Evolutionary conservation across 192 early-diverging fungal genomes (phyloP), one percentile per base, ranked within the genome.

Genomic region (Umbelopsis sp.): DNA sequence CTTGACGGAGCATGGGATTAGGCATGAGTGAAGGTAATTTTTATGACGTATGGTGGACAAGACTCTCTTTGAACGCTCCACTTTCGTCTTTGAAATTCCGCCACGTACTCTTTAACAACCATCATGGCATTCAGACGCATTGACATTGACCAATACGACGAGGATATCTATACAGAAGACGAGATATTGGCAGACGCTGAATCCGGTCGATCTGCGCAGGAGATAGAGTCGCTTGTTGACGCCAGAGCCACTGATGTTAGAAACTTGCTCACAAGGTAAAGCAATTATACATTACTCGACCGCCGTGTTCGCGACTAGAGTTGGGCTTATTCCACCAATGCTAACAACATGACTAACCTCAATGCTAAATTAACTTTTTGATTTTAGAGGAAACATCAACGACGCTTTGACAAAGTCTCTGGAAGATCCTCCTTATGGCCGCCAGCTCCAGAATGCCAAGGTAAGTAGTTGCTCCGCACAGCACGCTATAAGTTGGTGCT

Each of bases 371-470:
- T n/a, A n/a, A n/a, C n/a, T n/a, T n/a, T n/a, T n/a, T n/a, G n/a
- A n/a, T n/a, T n/a, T n/a, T n/a, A 86, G 89, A 51, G 89, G 89
- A 18, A 86, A 85, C 75, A 67, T 73, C 23, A 71, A 72, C 11
- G 86, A 82, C 50, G 91, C 92, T 4, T 80, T 93, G 49, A 74
- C 76, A 51, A 80, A 70, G 53, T 82, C 92, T 20, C 80, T 94
- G 47, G 80, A 85, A 52, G 80, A 90, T 49, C 90, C 91, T 21
- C 92, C 92, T n/a, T 92, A 91, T 67, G 90, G 91, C 22, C 80
- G 76, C 22, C 75, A 85, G 22, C 71, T 86, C 48, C 85, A 85
- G 8, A 61, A 79, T 37, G 87, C 88, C 70, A 87, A 92, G 87
- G 91, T 92, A 69, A 73, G 7, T 41, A 41, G 67, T 30, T 44